phyloP scores from a whole-genome alignment of 2,329 filamentous ascomycete genomes.

The Colletotrichum magnum region DNA sequence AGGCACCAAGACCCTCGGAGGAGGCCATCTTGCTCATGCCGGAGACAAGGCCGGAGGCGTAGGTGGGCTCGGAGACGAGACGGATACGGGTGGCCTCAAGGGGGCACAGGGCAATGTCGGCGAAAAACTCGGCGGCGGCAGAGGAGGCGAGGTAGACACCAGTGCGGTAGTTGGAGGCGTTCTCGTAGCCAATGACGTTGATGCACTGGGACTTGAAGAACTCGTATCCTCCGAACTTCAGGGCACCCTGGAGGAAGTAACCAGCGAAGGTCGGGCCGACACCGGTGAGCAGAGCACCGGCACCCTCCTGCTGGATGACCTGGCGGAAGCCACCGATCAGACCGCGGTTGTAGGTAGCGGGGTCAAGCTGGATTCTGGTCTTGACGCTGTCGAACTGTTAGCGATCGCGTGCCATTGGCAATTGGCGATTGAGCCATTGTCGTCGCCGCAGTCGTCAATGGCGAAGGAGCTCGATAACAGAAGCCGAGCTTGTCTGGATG shows the following conservation, averaged over 20 bases:
- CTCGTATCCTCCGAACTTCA: conserved; percentile 96
- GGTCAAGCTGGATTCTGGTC: conserved; percentile 95
- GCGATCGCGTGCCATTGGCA: neutral
- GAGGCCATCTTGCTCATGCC: conserved; percentile 88
- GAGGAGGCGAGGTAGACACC: conserved; percentile 83
- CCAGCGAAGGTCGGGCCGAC: conserved; percentile 88
- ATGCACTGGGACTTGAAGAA: conserved; percentile 96
- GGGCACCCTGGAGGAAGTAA: conserved; percentile 94
- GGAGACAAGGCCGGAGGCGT: conserved; percentile 83
- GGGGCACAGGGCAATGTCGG: conserved; percentile 88
- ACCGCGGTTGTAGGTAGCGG: conserved; percentile 88
- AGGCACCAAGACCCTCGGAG: conserved; percentile 86
- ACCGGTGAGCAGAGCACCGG: conserved; percentile 87
- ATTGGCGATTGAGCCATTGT: too few relatives aligned
- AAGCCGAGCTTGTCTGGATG: neutral
- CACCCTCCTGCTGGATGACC: conserved; percentile 87
- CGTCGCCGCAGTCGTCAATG: neutral
- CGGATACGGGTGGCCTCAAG: conserved; percentile 95
- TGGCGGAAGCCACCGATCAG: conserved; percentile 89
- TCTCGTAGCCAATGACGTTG: conserved; percentile 83
- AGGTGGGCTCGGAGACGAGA: conserved; percentile 89
- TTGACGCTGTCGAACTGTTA: conserved; percentile 77
- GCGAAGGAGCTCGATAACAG: conserved; percentile 11
- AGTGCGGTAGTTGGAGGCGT: conserved; percentile 83
- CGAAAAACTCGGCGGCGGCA: conserved; percentile 77